These are phyloP conservation scores for Clathrus columnatus DNA, from an alignment of 768 basidiomycete species.

Conservation along the genomic window DNA sequence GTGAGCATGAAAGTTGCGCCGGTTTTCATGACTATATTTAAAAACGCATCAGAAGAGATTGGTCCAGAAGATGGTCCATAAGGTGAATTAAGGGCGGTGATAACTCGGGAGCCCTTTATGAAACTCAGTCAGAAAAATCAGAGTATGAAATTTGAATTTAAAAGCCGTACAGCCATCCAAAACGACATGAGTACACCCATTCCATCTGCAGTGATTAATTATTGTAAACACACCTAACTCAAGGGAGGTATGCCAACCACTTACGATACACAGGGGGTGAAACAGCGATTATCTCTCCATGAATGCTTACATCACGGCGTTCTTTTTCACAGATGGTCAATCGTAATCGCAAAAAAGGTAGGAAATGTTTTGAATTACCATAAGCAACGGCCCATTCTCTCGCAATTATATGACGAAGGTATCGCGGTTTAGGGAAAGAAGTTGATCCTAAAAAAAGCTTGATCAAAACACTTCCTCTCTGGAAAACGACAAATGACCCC, in stretches of 20 bases:
- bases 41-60: constrained; percentile 12
- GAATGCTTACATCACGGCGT: constrained; percentile 15
- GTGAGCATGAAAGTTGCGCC: neutral
- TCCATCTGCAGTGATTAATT: neutral
- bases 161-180: constrained; percentile 4
- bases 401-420: constrained; percentile 12
- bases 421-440: constrained; percentile 22
- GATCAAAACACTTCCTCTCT: neutral
- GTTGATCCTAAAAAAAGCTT: constrained; percentile 18
- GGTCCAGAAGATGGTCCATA: neutral
- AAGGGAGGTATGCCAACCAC: neutral
- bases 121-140: no score
- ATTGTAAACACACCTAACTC: neutral
- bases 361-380: constrained; percentile 7
- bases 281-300: constrained; percentile 12
- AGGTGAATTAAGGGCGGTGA: constrained; percentile 11
- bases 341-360: neutral
- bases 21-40: constrained; percentile 6
- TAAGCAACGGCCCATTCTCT: constrained; percentile 12
- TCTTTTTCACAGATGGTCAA: neutral
- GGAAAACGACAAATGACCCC: neutral
- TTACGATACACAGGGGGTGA: constrained; percentile 21
- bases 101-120: neutral
- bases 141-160: neutral
- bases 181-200: neutral